These are phyloP conservation scores for Alternaria novae-zelandiae DNA, from an alignment of 2,329 filamentous ascomycete genomes.

Conservation along the genomic window DNA sequence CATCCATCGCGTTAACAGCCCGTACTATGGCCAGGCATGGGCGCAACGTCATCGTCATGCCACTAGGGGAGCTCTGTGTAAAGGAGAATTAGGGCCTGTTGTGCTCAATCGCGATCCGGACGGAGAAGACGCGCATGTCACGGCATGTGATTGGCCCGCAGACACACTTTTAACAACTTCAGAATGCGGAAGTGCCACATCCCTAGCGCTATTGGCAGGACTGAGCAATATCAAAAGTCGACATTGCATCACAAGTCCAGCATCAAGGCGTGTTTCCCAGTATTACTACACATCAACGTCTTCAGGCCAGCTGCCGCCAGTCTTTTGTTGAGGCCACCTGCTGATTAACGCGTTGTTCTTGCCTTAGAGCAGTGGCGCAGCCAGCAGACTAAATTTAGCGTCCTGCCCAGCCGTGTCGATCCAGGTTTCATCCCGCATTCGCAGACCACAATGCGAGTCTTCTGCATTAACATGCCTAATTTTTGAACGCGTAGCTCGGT, in stretches of 20 bases:
- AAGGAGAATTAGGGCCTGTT: background rate
- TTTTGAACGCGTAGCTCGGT: background rate
- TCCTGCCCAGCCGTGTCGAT: conserved; percentile 2
- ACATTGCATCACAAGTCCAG: background rate
- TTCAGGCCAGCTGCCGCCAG: background rate
- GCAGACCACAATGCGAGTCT: background rate
- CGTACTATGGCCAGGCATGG: background rate
- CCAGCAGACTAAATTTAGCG: conserved; percentile 14
- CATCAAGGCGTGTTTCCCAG: background rate
- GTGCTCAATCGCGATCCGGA: background rate
- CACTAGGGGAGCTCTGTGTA: conserved; percentile 1
- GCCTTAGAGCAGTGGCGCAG: conserved; percentile 17
- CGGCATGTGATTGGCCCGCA: conserved; percentile 4
- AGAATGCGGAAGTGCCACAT: conserved; percentile 9
- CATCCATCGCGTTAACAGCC: conserved; percentile 13
- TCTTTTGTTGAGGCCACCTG: conserved; percentile 4
- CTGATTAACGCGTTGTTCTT: conserved; percentile 2
- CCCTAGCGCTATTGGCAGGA: background rate
- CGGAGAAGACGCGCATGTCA: background rate
- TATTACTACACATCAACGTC: background rate
- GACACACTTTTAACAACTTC: conserved; percentile 2
- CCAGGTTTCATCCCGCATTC: conserved; percentile 12
- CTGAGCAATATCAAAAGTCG: background rate
- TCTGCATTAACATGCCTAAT: background rate
- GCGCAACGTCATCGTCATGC: conserved; percentile 13